Base-by-base conservation (phyloP, 208 protist species). In the Pavlovales sp. region DNA sequence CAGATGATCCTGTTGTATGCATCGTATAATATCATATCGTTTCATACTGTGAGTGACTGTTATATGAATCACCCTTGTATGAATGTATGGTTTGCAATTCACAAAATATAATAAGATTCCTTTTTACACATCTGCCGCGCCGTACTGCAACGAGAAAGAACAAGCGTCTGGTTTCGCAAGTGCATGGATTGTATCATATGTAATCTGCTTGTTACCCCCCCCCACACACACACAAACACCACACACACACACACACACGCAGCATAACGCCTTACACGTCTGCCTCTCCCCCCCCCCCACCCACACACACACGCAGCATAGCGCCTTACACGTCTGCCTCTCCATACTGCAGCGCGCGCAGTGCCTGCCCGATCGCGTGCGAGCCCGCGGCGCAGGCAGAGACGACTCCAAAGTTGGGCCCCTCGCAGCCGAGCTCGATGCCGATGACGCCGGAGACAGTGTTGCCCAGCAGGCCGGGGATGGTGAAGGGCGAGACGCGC, bases 371-470 rank as follows among this genome's bases (percentile, higher is more conserved):
- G 46, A 88, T 88, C 18, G 86, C 86, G 38, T 88, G 86, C 40
- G 86, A 76, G 42, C 46, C 84, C 57, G 84, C 86, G 32, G 76
- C 89, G 76, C 83, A 87, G 10, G 83, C 83, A 11, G 67, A 79
- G 32, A 86, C 89, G 67, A 91, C 42, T 44, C 84, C 86, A 47
- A 81, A 91, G 89, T 91, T 91, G 77, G 89, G 89, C 22, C 89
- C 89, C 76, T 88, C 22, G 14, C 84, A 83, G 42, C 66, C 84
- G 2, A 91, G 79, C 78, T 91, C 89, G 28, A 91, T 87, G 0
- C 84, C 89, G 2, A 87, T 81, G 37, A 91, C 46, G 34, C 67
- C 75, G n/a, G 75, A 71, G 10, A 79, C 88, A 32, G 79, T 91
- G 85, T 91, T 91, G 57, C 79, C 47, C 38, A 91, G 88, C 76